Percentiles rank a stretch among this genome's conserved stretches.
phyloP scores from a whole-genome alignment of 495 filamentous ascomycete species.

The Aspergillus indologenus region DNA sequence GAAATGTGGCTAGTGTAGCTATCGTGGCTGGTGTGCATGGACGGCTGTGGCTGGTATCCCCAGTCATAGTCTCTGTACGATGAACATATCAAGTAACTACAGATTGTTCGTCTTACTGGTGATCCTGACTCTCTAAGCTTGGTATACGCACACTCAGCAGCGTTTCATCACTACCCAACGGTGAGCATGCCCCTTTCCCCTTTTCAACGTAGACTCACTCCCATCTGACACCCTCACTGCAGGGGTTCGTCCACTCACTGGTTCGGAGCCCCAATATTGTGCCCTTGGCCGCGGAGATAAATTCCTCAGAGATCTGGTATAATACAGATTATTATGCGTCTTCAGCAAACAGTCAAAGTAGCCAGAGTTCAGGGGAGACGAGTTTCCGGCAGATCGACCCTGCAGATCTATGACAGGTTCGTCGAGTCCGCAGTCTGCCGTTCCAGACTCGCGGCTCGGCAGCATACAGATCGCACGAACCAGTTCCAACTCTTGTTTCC shows the following conservation, averaged over 20 bases:
- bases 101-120: too few species aligned
- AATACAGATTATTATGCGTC: not conserved
- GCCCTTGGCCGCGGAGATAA: not conserved
- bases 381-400: not conserved
- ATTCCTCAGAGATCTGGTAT: not conserved
- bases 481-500: not conserved
- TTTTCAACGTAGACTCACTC: not conserved
- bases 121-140: too few species aligned
- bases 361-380: not conserved
- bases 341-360: not conserved
- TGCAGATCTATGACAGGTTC: not conserved
- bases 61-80: too few species aligned
- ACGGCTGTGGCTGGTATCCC: not conserved
- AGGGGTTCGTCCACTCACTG: not conserved
- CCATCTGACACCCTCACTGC: not conserved
- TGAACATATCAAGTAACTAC: too few species aligned
- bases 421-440: not conserved
- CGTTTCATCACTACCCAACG: not conserved
- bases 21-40: not conserved
- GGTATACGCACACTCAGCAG: too few species aligned
- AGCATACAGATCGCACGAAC: not conserved
- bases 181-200: not conserved
- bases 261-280: not conserved
- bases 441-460: not conserved
- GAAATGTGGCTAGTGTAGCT: not conserved